A percentile compares a stretch with the other conserved stretches of the same genome.
Evolutionary conservation across 805 yeast species (phyloP).

Genomic region (Kodamaea hsintzibuensis): DNA sequence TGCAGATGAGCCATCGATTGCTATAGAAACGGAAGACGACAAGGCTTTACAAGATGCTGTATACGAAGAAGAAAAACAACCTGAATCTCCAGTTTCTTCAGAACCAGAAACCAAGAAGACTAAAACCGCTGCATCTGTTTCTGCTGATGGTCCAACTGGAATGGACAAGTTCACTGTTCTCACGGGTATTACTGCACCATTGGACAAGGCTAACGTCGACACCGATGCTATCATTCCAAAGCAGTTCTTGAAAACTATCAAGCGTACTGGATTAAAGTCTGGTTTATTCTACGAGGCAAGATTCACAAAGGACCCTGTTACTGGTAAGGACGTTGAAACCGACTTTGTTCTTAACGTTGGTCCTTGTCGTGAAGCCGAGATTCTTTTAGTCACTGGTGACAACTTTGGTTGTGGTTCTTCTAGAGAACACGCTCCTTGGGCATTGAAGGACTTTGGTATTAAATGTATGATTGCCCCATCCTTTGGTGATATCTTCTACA

Average conservation of each 20-base stretch:
- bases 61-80: constrained; percentile 68
- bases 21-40: constrained; percentile 48
- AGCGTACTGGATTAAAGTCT: constrained; percentile 86
- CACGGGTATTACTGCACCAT: constrained; percentile 89
- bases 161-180: constrained; percentile 75
- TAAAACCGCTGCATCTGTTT: constrained; percentile 10
- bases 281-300: constrained; percentile 94
- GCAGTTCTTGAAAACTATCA: constrained; percentile 95
- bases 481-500: constrained; percentile 97
- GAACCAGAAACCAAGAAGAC: constrained; percentile 27
- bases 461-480: constrained; percentile 96
- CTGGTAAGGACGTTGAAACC: constrained; percentile 78
- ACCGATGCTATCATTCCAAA: constrained; percentile 99
- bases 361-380: constrained; percentile 78
- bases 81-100: constrained; percentile 36
- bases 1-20: constrained; percentile 60
- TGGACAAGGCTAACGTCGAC: constrained; percentile 93
- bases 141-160: constrained; percentile 42
- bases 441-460: constrained; percentile 95
- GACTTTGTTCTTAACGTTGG: constrained; percentile 86
- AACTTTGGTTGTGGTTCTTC: constrained; percentile 99
- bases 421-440: constrained; percentile 99
- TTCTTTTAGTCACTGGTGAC: constrained; percentile 90
- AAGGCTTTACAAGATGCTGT: constrained; percentile 67
- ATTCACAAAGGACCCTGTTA: constrained; percentile 58